phyloP scores from a whole-genome alignment of 2,329 filamentous ascomycete genomes.

The Colletotrichum sp. region DNA sequence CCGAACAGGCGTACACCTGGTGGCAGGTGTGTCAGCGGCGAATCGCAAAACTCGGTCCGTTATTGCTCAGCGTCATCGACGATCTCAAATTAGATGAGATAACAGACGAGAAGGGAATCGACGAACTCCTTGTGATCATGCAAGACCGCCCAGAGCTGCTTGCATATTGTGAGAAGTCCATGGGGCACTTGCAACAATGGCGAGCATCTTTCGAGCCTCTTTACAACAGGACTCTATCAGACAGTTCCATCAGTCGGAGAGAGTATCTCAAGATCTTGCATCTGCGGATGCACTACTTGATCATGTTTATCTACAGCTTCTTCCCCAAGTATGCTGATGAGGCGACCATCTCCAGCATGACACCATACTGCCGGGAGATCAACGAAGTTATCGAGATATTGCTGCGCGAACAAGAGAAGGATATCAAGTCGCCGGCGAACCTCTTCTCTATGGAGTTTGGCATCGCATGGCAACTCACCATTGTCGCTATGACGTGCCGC shows the following conservation, averaged over 20 bases:
- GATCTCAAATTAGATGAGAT: constrained; percentile 14
- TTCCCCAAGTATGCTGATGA: constrained; percentile 42
- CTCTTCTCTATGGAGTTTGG: constrained; percentile 52
- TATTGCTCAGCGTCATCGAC: constrained; percentile 9
- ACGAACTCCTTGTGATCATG: background rate
- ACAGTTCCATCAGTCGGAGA: constrained; percentile 26
- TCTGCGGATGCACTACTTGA: constrained; percentile 46
- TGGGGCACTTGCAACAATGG: constrained; percentile 39
- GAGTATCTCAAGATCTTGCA: constrained; percentile 34
- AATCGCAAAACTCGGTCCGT: constrained; percentile 32
- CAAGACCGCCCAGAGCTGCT: constrained; percentile 8
- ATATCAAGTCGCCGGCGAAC: constrained; percentile 25
- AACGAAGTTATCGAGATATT: constrained; percentile 41
- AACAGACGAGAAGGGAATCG: constrained; percentile 6
- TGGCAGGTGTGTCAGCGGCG: constrained; percentile 42
- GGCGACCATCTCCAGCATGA: constrained; percentile 40
- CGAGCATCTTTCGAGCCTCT: constrained; percentile 42
- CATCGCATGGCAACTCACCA: constrained; percentile 49
- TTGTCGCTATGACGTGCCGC: constrained; percentile 45
- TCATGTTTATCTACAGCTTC: constrained; percentile 42
- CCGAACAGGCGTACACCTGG: constrained; percentile 41
- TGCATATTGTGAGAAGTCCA: constrained; percentile 4
- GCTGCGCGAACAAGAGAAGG: constrained; percentile 29
- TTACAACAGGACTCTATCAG: constrained; percentile 32
- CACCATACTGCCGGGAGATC: constrained; percentile 47